Percentiles rank a stretch among this genome's conserved stretches.
Conservation (phyloP, 1,139 yeast species). For the Pichia sp. region DNA sequence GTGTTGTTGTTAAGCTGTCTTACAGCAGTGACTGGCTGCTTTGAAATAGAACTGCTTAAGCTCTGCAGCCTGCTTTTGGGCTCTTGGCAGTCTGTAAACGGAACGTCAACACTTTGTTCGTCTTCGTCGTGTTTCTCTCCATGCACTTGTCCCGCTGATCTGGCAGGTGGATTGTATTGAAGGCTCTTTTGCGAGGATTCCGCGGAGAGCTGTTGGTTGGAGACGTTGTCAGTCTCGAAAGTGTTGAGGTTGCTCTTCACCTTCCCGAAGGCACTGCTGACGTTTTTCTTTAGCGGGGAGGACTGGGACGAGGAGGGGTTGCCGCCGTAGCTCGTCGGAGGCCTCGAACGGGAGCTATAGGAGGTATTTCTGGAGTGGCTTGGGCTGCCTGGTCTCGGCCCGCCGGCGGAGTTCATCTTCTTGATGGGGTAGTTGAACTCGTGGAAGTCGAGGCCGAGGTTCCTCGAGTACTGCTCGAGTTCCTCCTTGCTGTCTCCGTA, state of each 20-base stretch:
- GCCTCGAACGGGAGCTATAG: constrained; percentile 20
- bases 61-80: not conserved
- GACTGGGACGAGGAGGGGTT: not conserved
- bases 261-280: not conserved
- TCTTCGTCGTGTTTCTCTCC: not conserved
- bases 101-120: not conserved
- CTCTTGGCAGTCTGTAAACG: not conserved
- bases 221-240: not conserved
- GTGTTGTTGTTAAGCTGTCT: not conserved
- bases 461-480: constrained; percentile 20
- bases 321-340: constrained; percentile 18
- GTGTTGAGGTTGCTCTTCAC: not conserved
- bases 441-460: constrained; percentile 18
- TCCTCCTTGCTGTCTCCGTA: constrained; percentile 18
- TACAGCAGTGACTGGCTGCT: not conserved
- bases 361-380: constrained; percentile 25
- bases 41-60: not conserved
- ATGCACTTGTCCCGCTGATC: too few relatives aligned
- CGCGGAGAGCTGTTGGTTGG: not conserved
- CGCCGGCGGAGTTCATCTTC: constrained; percentile 18
- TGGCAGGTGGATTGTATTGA: not conserved
- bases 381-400: constrained; percentile 8
- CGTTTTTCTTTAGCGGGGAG: not conserved
- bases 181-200: not conserved
- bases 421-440: constrained; percentile 20